These are phyloP conservation scores for Albophoma yamanashiensis DNA, from an alignment of 2,329 filamentous ascomycete species.

Conservation along the genomic window DNA sequence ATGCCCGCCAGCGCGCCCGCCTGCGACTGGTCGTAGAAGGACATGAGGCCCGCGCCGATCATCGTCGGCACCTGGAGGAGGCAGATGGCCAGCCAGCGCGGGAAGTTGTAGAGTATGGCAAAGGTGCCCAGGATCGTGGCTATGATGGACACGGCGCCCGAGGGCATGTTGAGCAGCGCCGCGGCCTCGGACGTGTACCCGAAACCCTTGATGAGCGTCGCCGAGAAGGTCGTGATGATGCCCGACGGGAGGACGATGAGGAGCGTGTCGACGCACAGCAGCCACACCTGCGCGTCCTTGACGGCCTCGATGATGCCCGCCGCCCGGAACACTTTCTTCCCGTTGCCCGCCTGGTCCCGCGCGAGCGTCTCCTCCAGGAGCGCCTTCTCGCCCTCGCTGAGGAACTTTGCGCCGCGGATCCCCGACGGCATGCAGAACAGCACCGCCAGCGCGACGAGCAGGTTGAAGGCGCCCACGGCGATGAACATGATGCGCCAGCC, in stretches of 20 bases:
- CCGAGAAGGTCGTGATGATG: slow-evolving; percentile 20
- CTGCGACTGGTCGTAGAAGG: slow-evolving; percentile 10
- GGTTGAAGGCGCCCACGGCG: slow-evolving; percentile 34
- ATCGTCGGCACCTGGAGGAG: slow-evolving; percentile 13
- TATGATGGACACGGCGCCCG: slow-evolving; percentile 8
- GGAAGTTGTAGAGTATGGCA: slow-evolving; percentile 15
- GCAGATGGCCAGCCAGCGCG: slow-evolving; percentile 15
- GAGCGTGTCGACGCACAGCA: slow-evolving; percentile 18
- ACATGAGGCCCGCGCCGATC: slow-evolving; percentile 15
- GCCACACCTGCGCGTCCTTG: slow-evolving; percentile 29
- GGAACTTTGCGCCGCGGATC: slow-evolving; percentile 9
- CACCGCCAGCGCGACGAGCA: slow-evolving; percentile 32
- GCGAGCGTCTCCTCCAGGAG: slow-evolving; percentile 50
- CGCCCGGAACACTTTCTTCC: slow-evolving; percentile 27
- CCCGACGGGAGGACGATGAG: slow-evolving; percentile 15
- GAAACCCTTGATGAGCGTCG: slow-evolving; percentile 24
- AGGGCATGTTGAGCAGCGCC: slow-evolving; percentile 32
- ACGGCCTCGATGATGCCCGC: slow-evolving; percentile 29
- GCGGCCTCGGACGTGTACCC: slow-evolving; percentile 22
- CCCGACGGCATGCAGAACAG: slow-evolving; percentile 31
- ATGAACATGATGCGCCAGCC: slow-evolving; percentile 45
- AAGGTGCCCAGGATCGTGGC: slow-evolving; percentile 11
- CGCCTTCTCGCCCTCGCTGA: slow-evolving; percentile 10
- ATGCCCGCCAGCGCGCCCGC: slow-evolving; percentile 21
- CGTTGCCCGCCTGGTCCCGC: slow-evolving; percentile 29